phyloP scores from a whole-genome alignment of 139 green algal genomes.

The Volvox africanus region DNA sequence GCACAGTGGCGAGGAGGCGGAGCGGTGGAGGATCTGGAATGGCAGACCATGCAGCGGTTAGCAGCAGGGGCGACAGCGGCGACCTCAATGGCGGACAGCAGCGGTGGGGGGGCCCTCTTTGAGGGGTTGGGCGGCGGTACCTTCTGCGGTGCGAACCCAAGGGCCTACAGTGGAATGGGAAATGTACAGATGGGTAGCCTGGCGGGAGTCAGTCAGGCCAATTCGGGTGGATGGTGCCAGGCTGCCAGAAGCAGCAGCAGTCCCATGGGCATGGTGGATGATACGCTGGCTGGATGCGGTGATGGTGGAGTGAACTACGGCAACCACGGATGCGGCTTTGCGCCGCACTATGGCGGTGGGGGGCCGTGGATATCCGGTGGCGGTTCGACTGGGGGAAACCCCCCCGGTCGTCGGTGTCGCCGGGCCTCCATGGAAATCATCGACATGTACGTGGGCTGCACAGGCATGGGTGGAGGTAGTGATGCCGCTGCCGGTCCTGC shows the following conservation, averaged over 20 bases:
- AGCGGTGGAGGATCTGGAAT: slow-evolving; percentile 1
- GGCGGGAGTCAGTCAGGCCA: neutral
- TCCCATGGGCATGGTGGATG: neutral
- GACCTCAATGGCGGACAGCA: neutral
- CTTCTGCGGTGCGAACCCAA: neutral
- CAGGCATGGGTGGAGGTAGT: neutral
- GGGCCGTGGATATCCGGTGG: neutral
- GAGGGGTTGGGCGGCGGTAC: neutral
- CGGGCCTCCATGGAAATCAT: slow-evolving; percentile 24
- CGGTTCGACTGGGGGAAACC: neutral
- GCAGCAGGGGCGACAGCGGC: neutral
- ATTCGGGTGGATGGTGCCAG: neutral
- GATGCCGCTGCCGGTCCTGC: neutral
- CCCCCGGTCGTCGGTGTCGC: neutral
- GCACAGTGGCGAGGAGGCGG: slow-evolving; percentile 36
- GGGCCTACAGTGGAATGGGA: neutral
- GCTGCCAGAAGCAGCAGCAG: neutral
- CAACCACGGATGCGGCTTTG: neutral
- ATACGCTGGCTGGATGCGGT: neutral
- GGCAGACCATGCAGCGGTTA: neutral
- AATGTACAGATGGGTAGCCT: neutral
- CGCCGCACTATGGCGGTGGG: neutral
- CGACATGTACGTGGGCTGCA: slow-evolving; percentile 22
- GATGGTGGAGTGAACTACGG: neutral
- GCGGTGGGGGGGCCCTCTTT: neutral